Percentiles rank a stretch among this genome's conserved stretches.
phyloP scores from a whole-genome alignment of 225 moss, liverwort and hornwort species.

The Rhytidiadelphus loreus region DNA sequence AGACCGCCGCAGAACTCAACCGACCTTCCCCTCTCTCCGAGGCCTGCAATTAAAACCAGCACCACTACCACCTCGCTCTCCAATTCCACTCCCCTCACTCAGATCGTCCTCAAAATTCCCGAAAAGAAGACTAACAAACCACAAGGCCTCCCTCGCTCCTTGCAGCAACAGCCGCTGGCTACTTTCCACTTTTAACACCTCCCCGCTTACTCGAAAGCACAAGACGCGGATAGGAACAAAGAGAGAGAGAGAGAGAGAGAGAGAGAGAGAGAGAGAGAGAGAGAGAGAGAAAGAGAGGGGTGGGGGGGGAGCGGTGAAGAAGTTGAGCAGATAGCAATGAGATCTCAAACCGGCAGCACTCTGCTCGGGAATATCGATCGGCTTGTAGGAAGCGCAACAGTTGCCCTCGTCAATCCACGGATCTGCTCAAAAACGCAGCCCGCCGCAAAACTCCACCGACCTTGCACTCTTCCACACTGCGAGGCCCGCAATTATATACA shows the following conservation, averaged over 20 bases:
- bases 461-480: background rate
- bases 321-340: background rate
- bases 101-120: constrained; percentile 3
- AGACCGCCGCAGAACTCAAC: background rate
- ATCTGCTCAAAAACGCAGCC: background rate
- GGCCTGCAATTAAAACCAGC: background rate
- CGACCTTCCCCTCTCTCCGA: background rate
- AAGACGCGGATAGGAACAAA: background rate
- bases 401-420: background rate
- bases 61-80: background rate
- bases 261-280: background rate
- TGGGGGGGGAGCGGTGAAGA: background rate
- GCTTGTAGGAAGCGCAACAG: background rate
- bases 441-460: background rate
- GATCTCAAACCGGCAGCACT: background rate
- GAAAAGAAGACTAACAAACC: background rate
- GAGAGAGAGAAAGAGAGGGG: background rate
- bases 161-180: background rate
- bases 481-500: background rate
- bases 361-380: background rate
- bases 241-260: background rate
- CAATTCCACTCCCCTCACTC: background rate
- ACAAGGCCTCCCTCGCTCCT: background rate
- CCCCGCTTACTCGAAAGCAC: background rate
- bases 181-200: background rate